Percentiles rank a stretch among this genome's conserved stretches.
phyloP scores from a whole-genome alignment of 768 basidiomycete genomes.

The Mycena filopes region DNA sequence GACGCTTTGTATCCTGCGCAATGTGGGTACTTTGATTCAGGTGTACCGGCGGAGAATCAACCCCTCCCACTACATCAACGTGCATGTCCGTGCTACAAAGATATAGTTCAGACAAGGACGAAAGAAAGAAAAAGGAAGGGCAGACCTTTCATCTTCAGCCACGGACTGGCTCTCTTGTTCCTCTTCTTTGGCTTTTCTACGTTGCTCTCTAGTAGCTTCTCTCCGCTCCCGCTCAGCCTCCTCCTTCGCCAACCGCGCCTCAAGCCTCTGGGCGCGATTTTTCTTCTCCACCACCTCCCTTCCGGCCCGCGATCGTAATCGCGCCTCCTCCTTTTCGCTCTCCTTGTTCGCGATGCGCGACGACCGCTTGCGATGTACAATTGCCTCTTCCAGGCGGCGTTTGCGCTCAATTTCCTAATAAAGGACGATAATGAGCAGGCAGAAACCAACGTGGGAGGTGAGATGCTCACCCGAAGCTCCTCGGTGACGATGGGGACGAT shows the following conservation, averaged over 20 bases:
- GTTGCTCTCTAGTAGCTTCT: slow-evolving; percentile 70
- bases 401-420: slow-evolving; percentile 71
- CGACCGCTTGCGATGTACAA: slow-evolving; percentile 89
- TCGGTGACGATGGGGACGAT: slow-evolving; percentile 79
- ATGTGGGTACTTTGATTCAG: slow-evolving; percentile 20
- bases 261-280: slow-evolving; percentile 68
- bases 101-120: background rate
- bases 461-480: slow-evolving; percentile 66
- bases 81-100: slow-evolving; percentile 13
- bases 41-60: slow-evolving; percentile 27
- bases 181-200: slow-evolving; percentile 58
- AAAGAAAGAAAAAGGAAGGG: background rate
- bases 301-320: slow-evolving; percentile 65
- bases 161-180: slow-evolving; percentile 48
- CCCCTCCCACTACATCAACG: slow-evolving; percentile 24
- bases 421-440: background rate
- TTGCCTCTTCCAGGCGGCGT: slow-evolving; percentile 74
- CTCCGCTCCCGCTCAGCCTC: slow-evolving; percentile 62
- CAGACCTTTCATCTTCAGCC: slow-evolving; percentile 38
- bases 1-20: background rate
- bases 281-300: slow-evolving; percentile 77
- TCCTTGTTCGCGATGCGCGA: slow-evolving; percentile 88
- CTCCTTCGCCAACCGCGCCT: slow-evolving; percentile 66
- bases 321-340: slow-evolving; percentile 79
- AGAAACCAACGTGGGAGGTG: background rate